phyloP scores from a whole-genome alignment of 495 filamentous ascomycete genomes.

The Annulohypoxylon maeteangense region DNA sequence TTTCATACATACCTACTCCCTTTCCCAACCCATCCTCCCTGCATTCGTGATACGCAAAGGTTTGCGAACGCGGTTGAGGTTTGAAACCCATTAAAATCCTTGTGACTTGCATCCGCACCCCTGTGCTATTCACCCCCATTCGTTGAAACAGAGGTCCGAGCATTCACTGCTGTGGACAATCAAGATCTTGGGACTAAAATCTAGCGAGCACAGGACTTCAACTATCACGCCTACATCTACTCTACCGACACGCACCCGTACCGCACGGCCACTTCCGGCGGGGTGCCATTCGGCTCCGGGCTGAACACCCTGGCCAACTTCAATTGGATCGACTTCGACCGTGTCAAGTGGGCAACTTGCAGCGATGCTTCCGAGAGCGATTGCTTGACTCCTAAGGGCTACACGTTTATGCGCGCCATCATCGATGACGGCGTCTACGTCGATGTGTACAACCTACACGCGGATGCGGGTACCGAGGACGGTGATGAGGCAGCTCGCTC shows the following conservation, averaged over 20 bases:
- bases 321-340: slow-evolving; percentile 64
- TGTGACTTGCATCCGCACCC: slow-evolving; percentile 8
- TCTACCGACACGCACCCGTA: slow-evolving; percentile 64
- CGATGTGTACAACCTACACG: slow-evolving; percentile 71
- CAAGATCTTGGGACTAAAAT: slow-evolving; percentile 18
- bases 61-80: slow-evolving; percentile 11
- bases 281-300: slow-evolving; percentile 68
- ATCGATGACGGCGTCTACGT: slow-evolving; percentile 57
- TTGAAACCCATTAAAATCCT: slow-evolving; percentile 29
- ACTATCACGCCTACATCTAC: slow-evolving; percentile 70
- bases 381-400: slow-evolving; percentile 73
- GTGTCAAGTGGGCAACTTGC: slow-evolving; percentile 67
- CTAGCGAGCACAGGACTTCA: slow-evolving; percentile 62
- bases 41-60: slow-evolving; percentile 17
- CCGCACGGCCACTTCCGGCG: slow-evolving; percentile 69
- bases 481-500: slow-evolving; percentile 62
- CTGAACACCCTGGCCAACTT: slow-evolving; percentile 69
- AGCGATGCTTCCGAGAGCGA: slow-evolving; percentile 63
- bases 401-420: slow-evolving; percentile 67
- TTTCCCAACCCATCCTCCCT: background rate
- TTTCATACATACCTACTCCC: slow-evolving; percentile 7
- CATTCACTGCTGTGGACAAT: background rate
- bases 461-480: slow-evolving; percentile 66
- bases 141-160: slow-evolving; percentile 30
- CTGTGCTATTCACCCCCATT: background rate